Conservation (phyloP, 2,329 filamentous ascomycete genomes). For the Trichoderma sp. region DNA sequence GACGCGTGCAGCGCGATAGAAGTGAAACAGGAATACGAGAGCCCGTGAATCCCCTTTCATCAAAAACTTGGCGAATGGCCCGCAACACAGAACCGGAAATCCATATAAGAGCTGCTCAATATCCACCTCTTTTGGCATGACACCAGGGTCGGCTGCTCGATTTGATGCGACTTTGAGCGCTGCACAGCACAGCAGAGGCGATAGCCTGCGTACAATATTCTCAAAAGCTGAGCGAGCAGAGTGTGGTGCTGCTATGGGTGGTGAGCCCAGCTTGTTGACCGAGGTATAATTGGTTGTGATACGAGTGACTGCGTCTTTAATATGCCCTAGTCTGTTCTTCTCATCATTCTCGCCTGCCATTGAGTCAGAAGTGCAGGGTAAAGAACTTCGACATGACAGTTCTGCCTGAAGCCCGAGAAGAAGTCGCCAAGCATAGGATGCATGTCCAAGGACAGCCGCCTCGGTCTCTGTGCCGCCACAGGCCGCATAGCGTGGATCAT, state of each 20-base stretch:
- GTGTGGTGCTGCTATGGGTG: neutral
- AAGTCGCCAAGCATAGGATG: neutral
- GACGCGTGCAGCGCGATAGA: neutral
- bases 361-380: too few relatives aligned
- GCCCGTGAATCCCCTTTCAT: neutral
- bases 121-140: neutral
- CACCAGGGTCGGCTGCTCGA: too few relatives aligned
- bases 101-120: neutral
- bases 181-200: neutral
- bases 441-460: neutral
- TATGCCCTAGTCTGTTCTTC: neutral
- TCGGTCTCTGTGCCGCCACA: neutral
- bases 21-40: slow-evolving; percentile 1
- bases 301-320: neutral
- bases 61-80: neutral
- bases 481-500: neutral
- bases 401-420: neutral
- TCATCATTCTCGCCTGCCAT: neutral
- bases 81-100: slow-evolving; percentile 6
- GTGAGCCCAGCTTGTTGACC: neutral
- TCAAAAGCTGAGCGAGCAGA: neutral
- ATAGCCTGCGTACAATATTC: neutral
- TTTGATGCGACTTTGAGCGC: neutral
- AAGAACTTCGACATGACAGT: neutral
- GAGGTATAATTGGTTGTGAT: neutral